Conservation (phyloP, 306 rosid genomes). For the Cicer arietinum region DNA sequence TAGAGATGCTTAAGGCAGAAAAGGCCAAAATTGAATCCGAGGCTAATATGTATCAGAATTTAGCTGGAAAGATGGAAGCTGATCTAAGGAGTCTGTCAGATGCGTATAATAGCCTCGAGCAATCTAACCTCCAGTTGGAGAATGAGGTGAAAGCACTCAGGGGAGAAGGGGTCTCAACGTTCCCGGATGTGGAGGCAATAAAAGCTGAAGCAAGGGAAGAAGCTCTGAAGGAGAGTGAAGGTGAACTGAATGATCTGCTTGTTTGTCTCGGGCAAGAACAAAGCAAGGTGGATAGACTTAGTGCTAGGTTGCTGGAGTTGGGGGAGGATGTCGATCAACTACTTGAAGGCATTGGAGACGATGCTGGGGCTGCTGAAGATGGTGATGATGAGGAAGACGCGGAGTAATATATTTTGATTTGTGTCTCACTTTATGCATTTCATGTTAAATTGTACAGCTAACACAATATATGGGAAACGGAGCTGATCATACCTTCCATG, state of each 20-base stretch:
- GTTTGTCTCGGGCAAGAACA: conserved; percentile 99
- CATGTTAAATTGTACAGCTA: conserved; percentile 54
- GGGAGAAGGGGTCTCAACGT: conserved; percentile 52
- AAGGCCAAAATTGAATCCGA: conserved; percentile 77
- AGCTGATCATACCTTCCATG: conserved; percentile 37
- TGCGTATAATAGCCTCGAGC: conserved; percentile 97
- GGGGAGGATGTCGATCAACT: conserved; percentile 87
- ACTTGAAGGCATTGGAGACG: conserved; percentile 92
- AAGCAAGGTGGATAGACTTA: conserved; percentile 79
- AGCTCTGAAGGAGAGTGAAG: conserved; percentile 94
- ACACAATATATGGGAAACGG: conserved; percentile 36
- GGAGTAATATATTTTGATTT: conserved; percentile 20
- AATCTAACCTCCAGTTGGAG: conserved; percentile 74
- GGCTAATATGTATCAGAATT: conserved; percentile 62
- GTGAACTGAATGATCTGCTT: conserved; percentile 84
- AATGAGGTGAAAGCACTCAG: conserved; percentile 68
- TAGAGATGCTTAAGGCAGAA: conserved; percentile 79
- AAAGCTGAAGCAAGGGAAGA: conserved; percentile 96
- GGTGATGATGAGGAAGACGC: conserved; percentile 58
- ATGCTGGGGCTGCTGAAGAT: conserved; percentile 60
- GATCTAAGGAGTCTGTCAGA: conserved; percentile 90
- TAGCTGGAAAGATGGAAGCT: conserved; percentile 87
- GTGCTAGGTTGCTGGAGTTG: conserved; percentile 79
- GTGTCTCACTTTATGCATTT: conserved; percentile 37
- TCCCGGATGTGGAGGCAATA: conserved; percentile 73